phyloP scores from a whole-genome alignment of 768 basidiomycete species.

The Termitomyces sp. region DNA sequence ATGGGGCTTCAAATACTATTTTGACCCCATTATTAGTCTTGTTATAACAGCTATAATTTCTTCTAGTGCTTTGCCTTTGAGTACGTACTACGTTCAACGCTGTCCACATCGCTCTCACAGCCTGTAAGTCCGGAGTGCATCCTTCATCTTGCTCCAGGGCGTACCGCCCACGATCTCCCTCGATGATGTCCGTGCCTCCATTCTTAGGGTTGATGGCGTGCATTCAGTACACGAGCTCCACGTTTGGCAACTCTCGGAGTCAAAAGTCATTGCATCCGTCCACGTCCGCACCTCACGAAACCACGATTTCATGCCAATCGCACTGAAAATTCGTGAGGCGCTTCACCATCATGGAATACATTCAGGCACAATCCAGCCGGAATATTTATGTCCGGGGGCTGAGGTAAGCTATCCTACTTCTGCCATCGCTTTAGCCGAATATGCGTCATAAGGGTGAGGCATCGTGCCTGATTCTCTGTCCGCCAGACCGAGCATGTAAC shows the following conservation, averaged over 20 bases:
- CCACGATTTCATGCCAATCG: constrained; percentile 88
- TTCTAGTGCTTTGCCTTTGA: constrained; percentile 44
- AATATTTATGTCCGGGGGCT: constrained; percentile 46
- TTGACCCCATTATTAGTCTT: constrained; percentile 88
- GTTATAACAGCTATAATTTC: constrained; percentile 82
- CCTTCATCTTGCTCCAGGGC: constrained; percentile 62
- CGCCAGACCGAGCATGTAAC: constrained; percentile 60
- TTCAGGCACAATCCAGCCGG: constrained; percentile 91
- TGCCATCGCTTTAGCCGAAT: background rate
- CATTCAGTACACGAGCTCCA: constrained; percentile 13
- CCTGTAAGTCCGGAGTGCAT: constrained; percentile 38
- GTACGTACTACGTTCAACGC: constrained; percentile 17
- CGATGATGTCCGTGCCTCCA: constrained; percentile 41
- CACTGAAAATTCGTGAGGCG: constrained; percentile 73
- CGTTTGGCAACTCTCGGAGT: constrained; percentile 79
- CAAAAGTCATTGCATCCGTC: constrained; percentile 91
- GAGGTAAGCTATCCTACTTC: constrained; percentile 22
- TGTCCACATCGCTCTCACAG: background rate
- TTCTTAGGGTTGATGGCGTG: constrained; percentile 19
- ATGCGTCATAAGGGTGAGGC: constrained; percentile 30
- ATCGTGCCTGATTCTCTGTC: constrained; percentile 69
- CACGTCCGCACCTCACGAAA: constrained; percentile 82
- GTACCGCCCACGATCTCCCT: constrained; percentile 45
- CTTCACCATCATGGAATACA: constrained; percentile 93
- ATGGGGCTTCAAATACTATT: constrained; percentile 85